These are phyloP conservation scores for Neonectria magnoliae DNA, from an alignment of 2,329 filamentous ascomycete species.

Conservation along the genomic window DNA sequence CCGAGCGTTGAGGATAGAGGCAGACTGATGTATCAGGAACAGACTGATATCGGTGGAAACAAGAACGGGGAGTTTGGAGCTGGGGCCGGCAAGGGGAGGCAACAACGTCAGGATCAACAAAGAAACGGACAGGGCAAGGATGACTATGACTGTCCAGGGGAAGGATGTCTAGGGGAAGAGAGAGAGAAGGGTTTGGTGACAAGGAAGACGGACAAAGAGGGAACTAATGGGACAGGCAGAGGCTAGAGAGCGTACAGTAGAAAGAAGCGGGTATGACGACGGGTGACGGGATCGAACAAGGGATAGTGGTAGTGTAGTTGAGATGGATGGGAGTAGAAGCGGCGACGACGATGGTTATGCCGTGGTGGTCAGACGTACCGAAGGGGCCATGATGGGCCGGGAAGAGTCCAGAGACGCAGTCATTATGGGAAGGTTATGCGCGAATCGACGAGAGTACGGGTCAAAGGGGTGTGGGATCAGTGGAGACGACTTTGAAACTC, in stretches of 20 bases:
- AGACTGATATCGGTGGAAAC: not conserved
- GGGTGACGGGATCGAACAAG: not conserved
- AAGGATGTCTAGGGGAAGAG: not conserved
- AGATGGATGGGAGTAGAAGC: not conserved
- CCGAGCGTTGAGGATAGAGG: not conserved
- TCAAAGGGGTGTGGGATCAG: slow-evolving; percentile 5
- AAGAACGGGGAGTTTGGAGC: not conserved
- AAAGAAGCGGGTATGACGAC: not conserved
- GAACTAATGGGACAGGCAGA: not conserved
- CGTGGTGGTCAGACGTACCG: slow-evolving; percentile 57
- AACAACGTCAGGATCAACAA: slow-evolving; percentile 7
- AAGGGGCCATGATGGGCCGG: slow-evolving; percentile 71
- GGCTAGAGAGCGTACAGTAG: not conserved
- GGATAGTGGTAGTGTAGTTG: not conserved
- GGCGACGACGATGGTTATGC: slow-evolving; percentile 2
- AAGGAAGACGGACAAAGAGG: not conserved
- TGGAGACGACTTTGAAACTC: slow-evolving; percentile 28
- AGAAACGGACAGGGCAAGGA: slow-evolving; percentile 13
- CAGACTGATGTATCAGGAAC: not conserved
- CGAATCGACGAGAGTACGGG: slow-evolving; percentile 25
- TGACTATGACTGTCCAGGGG: not conserved
- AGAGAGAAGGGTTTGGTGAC: not conserved
- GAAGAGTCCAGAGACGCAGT: slow-evolving; percentile 68
- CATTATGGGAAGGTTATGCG: slow-evolving; percentile 51
- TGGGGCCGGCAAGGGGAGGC: not conserved